These are phyloP conservation scores for Eremothecium gossypii DNA, from an alignment of 1,139 yeast genomes.

Conservation along the genomic window DNA sequence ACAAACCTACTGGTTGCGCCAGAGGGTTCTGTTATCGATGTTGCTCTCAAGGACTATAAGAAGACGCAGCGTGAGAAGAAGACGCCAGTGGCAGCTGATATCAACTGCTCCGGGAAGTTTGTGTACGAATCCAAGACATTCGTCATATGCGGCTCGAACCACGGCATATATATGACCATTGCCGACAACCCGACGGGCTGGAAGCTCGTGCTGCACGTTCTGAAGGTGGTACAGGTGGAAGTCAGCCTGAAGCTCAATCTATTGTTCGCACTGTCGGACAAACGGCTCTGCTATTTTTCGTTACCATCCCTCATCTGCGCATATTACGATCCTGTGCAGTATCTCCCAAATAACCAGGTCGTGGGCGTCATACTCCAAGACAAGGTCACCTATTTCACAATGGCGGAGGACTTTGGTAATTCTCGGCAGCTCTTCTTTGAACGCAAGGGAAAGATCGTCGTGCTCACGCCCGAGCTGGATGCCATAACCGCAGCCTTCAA, in stretches of 20 bases:
- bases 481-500: conserved; percentile 46
- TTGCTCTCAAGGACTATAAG: conserved; percentile 34
- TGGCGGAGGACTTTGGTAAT: conserved; percentile 52
- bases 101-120: conserved; percentile 42
- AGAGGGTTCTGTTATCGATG: conserved; percentile 54
- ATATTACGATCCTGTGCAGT: conserved; percentile 24
- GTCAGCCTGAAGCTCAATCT: conserved; percentile 51
- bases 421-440: conserved; percentile 48
- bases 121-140: conserved; percentile 28
- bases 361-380: conserved; percentile 30
- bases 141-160: conserved; percentile 27
- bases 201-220: conserved; percentile 49
- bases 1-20: conserved; percentile 51
- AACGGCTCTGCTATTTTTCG: conserved; percentile 51
- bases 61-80: conserved; percentile 5
- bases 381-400: conserved; percentile 45
- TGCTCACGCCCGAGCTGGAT: conserved; percentile 36
- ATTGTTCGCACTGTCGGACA: conserved; percentile 51
- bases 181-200: conserved; percentile 36
- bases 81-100: conserved; percentile 25
- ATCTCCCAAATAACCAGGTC: conserved; percentile 21
- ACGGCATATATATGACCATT: conserved; percentile 30
- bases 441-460: conserved; percentile 35
- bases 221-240: conserved; percentile 51
- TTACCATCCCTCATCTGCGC: conserved; percentile 36